phyloP scores from a whole-genome alignment of 2,329 filamentous ascomycete species.

The Beauveria australis region DNA sequence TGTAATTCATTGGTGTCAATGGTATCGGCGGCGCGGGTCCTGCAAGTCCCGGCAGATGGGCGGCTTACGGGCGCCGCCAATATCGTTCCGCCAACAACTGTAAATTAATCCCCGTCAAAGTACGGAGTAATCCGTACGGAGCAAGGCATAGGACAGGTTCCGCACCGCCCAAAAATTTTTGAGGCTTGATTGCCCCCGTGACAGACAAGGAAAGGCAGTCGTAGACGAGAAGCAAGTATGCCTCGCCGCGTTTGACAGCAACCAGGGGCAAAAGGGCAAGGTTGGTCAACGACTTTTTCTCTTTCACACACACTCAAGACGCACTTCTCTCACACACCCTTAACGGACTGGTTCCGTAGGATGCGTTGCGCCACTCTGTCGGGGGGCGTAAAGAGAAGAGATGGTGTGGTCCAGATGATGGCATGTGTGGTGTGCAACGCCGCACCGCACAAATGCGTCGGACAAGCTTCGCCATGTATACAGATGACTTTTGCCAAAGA shows the following conservation, averaged over 20 bases:
- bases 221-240: background rate
- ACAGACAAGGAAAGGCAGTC: background rate
- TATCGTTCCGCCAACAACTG: background rate
- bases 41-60: conserved; percentile 4
- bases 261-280: background rate
- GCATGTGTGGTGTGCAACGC: background rate
- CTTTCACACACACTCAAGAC: background rate
- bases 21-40: conserved; percentile 3
- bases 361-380: background rate
- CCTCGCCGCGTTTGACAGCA: background rate
- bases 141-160: background rate
- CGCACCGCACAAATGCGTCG: conserved; percentile 1
- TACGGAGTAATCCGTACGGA: background rate
- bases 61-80: conserved; percentile 6
- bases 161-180: background rate
- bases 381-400: background rate
- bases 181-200: background rate
- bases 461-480: background rate
- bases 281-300: background rate
- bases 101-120: background rate
- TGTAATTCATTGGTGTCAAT: background rate
- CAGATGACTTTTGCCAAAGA: background rate
- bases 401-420: background rate
- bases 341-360: background rate
- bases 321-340: background rate